Percentiles rank a stretch among this genome's conserved stretches.
Evolutionary conservation across 352 stramenopile species (phyloP).

Genomic region (Halophytophthora polymorphica): DNA sequence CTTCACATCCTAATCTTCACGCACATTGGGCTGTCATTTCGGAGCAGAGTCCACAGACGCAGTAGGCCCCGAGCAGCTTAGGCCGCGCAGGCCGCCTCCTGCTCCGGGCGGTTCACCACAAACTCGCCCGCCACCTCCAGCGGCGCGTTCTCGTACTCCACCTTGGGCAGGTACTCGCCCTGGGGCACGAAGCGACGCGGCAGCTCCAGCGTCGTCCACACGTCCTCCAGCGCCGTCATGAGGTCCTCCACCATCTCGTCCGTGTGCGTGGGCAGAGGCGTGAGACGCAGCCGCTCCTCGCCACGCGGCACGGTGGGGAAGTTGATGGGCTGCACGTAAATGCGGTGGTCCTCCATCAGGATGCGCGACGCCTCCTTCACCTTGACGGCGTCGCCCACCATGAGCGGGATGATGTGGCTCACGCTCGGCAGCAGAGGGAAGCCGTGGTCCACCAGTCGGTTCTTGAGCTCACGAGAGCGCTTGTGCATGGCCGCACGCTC

Average conservation of each 20-base stretch:
- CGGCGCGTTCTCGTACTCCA: conserved; percentile 72
- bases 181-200: conserved; percentile 57
- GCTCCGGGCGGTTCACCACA: conserved; percentile 27
- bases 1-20: conserved; percentile 25
- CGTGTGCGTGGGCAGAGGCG: conserved; percentile 83
- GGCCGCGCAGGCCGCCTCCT: conserved; percentile 26
- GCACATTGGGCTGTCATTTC: conserved; percentile 15
- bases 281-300: conserved; percentile 88
- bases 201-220: conserved; percentile 85
- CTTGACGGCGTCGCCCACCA: conserved; percentile 87
- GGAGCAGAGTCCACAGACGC: not conserved
- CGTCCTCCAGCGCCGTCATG: conserved; percentile 75
- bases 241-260: conserved; percentile 87
- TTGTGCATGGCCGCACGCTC: conserved; percentile 83
- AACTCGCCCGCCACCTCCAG: conserved; percentile 42
- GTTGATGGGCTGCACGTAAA: conserved; percentile 93
- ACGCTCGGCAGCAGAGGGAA: conserved; percentile 86
- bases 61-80: conserved; percentile 8
- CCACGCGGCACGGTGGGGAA: conserved; percentile 88
- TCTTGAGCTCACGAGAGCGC: conserved; percentile 83
- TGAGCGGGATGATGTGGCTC: conserved; percentile 89
- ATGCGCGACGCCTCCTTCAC: conserved; percentile 87
- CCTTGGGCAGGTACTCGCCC: conserved; percentile 75
- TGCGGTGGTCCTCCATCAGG: conserved; percentile 89
- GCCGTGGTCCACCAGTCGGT: conserved; percentile 71